These are phyloP conservation scores for Fusarium veterinarium DNA, from an alignment of 2,329 filamentous ascomycete species.

Conservation along the genomic window DNA sequence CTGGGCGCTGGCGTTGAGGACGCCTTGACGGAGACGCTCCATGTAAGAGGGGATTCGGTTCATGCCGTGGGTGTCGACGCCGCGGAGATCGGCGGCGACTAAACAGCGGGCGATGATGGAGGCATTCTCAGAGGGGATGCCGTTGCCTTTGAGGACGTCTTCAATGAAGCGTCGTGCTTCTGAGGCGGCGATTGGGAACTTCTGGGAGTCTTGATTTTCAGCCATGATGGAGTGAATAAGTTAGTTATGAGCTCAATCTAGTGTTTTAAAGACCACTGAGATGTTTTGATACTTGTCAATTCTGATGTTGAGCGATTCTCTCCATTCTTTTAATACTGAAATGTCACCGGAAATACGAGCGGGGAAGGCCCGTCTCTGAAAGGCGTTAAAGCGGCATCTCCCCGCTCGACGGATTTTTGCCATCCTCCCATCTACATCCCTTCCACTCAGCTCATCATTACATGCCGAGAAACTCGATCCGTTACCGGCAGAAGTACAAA, in stretches of 20 bases:
- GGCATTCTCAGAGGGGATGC: constrained; percentile 69
- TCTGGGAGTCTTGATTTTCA: constrained; percentile 26
- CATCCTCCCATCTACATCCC: constrained; percentile 6
- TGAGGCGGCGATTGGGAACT: constrained; percentile 51
- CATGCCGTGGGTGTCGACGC: constrained; percentile 81
- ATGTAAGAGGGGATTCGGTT: constrained; percentile 84
- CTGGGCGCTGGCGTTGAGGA: constrained; percentile 69
- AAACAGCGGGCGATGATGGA: constrained; percentile 74
- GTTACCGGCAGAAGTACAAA: background rate
- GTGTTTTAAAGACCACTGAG: background rate
- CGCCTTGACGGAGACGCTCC: constrained; percentile 75
- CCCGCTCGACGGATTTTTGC: constrained; percentile 24
- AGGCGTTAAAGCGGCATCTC: constrained; percentile 28
- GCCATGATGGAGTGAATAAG: constrained; percentile 12
- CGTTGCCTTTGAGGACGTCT: constrained; percentile 68
- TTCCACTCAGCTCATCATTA: background rate
- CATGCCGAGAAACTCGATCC: background rate
- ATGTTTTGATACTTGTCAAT: background rate
- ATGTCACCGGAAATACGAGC: background rate
- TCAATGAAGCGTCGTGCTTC: constrained; percentile 62
- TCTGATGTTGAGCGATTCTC: too few relatives aligned
- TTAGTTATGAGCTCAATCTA: background rate
- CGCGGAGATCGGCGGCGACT: constrained; percentile 79
- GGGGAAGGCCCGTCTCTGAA: constrained; percentile 17
- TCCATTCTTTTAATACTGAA: constrained; percentile 12